Conservation (phyloP, 805 yeast genomes). For the Osmozyma mogii region DNA sequence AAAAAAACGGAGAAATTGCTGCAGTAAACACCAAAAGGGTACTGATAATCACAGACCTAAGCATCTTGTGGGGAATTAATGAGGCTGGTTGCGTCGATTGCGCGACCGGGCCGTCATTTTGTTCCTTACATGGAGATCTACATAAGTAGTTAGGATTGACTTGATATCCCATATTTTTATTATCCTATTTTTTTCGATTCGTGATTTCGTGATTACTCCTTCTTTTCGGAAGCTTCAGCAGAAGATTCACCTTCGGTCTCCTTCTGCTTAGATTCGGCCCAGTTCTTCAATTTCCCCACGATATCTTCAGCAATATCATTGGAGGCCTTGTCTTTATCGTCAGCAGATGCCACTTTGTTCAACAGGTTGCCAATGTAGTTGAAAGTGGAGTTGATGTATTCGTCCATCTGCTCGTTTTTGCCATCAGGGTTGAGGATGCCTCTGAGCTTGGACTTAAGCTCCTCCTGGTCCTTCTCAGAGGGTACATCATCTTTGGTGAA, state of each 20-base stretch:
- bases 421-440: constrained; percentile 21
- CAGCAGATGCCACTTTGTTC: constrained; percentile 21
- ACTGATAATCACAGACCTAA: constrained; percentile 1
- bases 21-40: not conserved
- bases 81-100: too few species aligned
- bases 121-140: too few species aligned
- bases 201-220: too few species aligned
- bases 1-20: not conserved
- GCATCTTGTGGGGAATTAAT: too few species aligned
- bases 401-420: constrained; percentile 19
- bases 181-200: constrained; percentile 2
- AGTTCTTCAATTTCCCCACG: constrained; percentile 17
- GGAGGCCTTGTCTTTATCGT: constrained; percentile 26
- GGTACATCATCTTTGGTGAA: not conserved
- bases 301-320: constrained; percentile 30
- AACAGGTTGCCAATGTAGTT: constrained; percentile 19
- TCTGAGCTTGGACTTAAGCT: constrained; percentile 4
- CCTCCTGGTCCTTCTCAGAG: constrained; percentile 6
- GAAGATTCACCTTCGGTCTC: constrained; percentile 4
- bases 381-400: constrained; percentile 20
- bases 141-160: too few species aligned
- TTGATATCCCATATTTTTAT: too few species aligned
- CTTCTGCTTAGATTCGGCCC: constrained; percentile 17
- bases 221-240: too few species aligned
- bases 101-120: too few species aligned